Evolutionary conservation across 208 protist species (phyloP).

Genomic region (Vickermania ingenoplastis): DNA sequence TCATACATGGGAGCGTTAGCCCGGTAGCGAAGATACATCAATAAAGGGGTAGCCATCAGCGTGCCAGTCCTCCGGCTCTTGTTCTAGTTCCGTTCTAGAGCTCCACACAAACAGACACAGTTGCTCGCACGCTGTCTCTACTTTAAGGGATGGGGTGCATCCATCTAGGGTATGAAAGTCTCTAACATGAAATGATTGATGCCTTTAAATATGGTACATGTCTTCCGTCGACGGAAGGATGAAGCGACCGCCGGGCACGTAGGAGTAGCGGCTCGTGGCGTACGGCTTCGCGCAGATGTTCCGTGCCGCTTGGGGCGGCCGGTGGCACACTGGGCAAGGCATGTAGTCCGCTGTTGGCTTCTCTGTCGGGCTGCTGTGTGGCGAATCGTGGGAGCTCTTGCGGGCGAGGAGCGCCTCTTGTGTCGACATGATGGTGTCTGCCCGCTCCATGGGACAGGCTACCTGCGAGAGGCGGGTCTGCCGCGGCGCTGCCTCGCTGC

Average conservation of each 20-base stretch:
- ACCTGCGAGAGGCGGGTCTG: neutral
- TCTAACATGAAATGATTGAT: too few relatives aligned
- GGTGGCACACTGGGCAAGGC: slow-evolving; percentile 53
- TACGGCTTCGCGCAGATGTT: slow-evolving; percentile 39
- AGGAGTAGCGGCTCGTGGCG: slow-evolving; percentile 47
- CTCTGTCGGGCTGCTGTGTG: neutral
- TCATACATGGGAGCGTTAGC: too few relatives aligned
- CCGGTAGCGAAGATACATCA: too few relatives aligned
- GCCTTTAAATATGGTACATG: neutral
- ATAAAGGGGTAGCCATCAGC: too few relatives aligned
- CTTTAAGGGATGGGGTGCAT: too few relatives aligned
- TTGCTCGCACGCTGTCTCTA: too few relatives aligned
- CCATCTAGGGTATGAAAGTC: too few relatives aligned
- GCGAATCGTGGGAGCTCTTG: neutral
- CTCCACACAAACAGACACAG: too few relatives aligned
- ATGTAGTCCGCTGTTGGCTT: slow-evolving; percentile 7
- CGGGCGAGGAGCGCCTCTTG: too few relatives aligned
- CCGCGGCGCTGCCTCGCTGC: neutral
- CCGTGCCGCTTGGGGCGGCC: slow-evolving; percentile 21
- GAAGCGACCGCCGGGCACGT: slow-evolving; percentile 17
- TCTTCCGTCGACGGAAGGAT: neutral
- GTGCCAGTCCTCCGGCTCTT: too few relatives aligned
- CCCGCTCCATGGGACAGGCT: neutral
- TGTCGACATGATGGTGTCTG: neutral
- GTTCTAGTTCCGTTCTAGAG: too few relatives aligned